These are phyloP conservation scores for Cordia subcordata DNA, from an alignment of 257 asterid genomes.

Conservation along the genomic window DNA sequence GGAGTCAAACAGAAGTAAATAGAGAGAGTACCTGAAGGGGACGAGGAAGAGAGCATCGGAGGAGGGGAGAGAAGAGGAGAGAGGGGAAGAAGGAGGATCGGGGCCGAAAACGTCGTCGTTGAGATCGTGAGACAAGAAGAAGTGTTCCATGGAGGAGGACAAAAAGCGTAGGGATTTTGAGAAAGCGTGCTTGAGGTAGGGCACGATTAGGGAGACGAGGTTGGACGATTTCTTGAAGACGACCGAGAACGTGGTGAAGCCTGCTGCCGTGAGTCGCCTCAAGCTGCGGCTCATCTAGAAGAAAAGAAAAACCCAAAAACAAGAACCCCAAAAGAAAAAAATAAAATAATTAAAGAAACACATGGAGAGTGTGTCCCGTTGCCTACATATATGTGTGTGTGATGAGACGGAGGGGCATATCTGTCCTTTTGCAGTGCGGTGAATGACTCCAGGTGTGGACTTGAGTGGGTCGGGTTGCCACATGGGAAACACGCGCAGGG, in stretches of 20 bases:
- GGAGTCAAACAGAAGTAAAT: neutral
- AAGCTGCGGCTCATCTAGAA: constrained; percentile 34
- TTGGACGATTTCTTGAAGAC: constrained; percentile 18
- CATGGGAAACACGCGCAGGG: too few relatives aligned
- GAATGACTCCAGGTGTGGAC: too few relatives aligned
- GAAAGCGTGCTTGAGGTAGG: constrained; percentile 11
- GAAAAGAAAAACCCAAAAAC: neutral
- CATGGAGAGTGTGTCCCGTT: neutral
- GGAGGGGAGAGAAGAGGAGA: constrained; percentile 17
- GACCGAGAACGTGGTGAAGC: constrained; percentile 16
- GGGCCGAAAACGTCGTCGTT: constrained; percentile 25
- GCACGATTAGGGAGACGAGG: constrained; percentile 26
- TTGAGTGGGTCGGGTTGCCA: too few relatives aligned
- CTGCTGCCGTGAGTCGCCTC: constrained; percentile 32
- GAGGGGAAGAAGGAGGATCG: constrained; percentile 22
- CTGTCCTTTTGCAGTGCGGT: too few relatives aligned
- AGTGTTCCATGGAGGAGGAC: constrained; percentile 38
- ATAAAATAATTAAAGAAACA: neutral
- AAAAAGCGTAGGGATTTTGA: constrained; percentile 21
- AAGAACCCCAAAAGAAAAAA: too few relatives aligned
- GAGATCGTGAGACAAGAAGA: constrained; percentile 18
- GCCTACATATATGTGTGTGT: too few relatives aligned
- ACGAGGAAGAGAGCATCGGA: constrained; percentile 44
- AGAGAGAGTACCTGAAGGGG: constrained; percentile 33
- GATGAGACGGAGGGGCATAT: too few relatives aligned